phyloP scores from a whole-genome alignment of 352 stramenopile species.

The Phytophthora europaea region DNA sequence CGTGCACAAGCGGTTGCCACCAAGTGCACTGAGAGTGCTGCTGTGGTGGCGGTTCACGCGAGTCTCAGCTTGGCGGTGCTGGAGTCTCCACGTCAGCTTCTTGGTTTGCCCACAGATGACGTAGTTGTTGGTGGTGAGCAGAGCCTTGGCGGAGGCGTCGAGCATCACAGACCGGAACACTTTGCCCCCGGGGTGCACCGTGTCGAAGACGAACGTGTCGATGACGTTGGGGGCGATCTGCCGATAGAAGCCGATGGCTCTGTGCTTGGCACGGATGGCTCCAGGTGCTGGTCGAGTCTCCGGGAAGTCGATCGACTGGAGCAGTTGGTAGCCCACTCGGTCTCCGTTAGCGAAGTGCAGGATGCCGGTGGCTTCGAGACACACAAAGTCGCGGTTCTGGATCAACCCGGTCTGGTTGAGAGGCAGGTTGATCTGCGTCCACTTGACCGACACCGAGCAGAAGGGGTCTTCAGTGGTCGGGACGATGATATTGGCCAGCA shows the following conservation, averaged over 20 bases:
- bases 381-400: constrained; percentile 66
- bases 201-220: constrained; percentile 49
- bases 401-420: constrained; percentile 48
- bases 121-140: constrained; percentile 50
- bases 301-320: constrained; percentile 58
- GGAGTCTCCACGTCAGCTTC: constrained; percentile 46
- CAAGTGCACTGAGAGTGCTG: constrained; percentile 11
- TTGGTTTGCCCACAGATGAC: constrained; percentile 50
- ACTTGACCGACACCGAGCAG: constrained; percentile 55
- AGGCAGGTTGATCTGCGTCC: constrained; percentile 47
- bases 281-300: constrained; percentile 27
- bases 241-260: constrained; percentile 53
- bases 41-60: constrained; percentile 22
- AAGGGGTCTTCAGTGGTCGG: constrained; percentile 49
- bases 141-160: constrained; percentile 31
- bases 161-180: constrained; percentile 37
- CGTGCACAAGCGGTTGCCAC: constrained; percentile 26
- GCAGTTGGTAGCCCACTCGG: constrained; percentile 61
- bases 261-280: constrained; percentile 52
- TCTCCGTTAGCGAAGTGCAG: constrained; percentile 51
- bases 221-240: constrained; percentile 41
- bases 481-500: constrained; percentile 49
- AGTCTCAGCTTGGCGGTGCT: constrained; percentile 37
- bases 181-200: constrained; percentile 38
- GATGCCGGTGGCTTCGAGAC: constrained; percentile 62